These are phyloP conservation scores for Ustilago crameri DNA, from an alignment of 1,284 basidiomycete genomes.

Conservation along the genomic window DNA sequence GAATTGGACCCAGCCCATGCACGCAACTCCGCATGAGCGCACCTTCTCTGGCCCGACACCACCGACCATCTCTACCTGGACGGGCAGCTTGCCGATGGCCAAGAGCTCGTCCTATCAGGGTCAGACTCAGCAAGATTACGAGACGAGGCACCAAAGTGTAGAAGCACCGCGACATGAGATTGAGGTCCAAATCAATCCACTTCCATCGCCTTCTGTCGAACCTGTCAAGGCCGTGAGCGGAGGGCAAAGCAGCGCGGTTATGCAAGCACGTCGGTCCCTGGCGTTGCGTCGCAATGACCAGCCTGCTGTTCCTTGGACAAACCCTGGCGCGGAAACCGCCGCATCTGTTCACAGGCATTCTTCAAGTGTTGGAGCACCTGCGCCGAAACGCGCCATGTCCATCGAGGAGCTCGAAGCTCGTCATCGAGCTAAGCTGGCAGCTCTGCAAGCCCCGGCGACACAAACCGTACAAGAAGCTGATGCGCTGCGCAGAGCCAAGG, in stretches of 20 bases:
- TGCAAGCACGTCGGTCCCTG: slow-evolving; percentile 38
- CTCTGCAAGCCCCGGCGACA: slow-evolving; percentile 44
- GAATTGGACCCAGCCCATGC: not conserved
- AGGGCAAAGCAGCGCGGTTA: slow-evolving; percentile 26
- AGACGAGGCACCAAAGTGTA: not conserved
- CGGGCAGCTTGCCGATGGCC: slow-evolving; percentile 17
- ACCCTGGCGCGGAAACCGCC: slow-evolving; percentile 24
- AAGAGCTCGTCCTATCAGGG: slow-evolving; percentile 24
- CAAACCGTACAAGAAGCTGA: slow-evolving; percentile 46
- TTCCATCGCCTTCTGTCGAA: slow-evolving; percentile 5
- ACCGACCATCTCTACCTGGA: not conserved
- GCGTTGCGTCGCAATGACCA: slow-evolving; percentile 32
- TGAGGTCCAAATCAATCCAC: slow-evolving; percentile 9
- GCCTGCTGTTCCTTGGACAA: slow-evolving; percentile 36
- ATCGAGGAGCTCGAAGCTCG: slow-evolving; percentile 49
- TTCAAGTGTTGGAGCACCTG: slow-evolving; percentile 13
- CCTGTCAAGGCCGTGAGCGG: slow-evolving; percentile 22
- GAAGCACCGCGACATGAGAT: slow-evolving; percentile 5
- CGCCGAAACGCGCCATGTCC: slow-evolving; percentile 36
- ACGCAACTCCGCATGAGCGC: slow-evolving; percentile 16
- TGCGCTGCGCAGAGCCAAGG: slow-evolving; percentile 38
- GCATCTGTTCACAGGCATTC: slow-evolving; percentile 7
- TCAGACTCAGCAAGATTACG: slow-evolving; percentile 16
- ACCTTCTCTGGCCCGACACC: slow-evolving; percentile 20
- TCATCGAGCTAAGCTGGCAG: slow-evolving; percentile 48